These are phyloP conservation scores for Phoenix dactylifera DNA, from an alignment of 176 grass and related monocot species.

Conservation along the genomic window DNA sequence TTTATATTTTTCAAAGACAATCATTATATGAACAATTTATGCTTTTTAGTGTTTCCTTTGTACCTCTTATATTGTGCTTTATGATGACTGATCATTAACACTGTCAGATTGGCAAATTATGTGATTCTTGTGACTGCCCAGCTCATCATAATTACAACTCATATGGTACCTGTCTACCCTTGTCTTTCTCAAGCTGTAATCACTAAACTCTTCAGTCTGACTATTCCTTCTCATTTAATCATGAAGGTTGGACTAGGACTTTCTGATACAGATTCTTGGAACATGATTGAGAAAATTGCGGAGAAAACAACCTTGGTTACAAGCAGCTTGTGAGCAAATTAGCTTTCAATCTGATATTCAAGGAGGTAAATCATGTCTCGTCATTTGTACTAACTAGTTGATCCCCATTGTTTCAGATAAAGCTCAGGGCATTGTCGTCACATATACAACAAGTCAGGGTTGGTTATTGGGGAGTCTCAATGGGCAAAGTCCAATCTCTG, in stretches of 20 bases:
- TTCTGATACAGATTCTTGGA: slow-evolving; percentile 91
- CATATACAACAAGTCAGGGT: slow-evolving; percentile 92
- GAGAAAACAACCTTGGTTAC: slow-evolving; percentile 97
- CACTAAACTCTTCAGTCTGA: slow-evolving; percentile 16
- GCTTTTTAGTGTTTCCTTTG: no score
- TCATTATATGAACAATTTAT: no score
- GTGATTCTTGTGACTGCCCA: slow-evolving; percentile 85
- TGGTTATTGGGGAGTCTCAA: slow-evolving; percentile 82
- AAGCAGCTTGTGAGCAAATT: slow-evolving; percentile 85
- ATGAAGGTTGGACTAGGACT: slow-evolving; percentile 85
- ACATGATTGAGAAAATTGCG: slow-evolving; percentile 98
- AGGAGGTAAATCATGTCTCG: slow-evolving; percentile 17
- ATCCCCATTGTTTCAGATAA: slow-evolving; percentile 55
- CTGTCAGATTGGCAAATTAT: slow-evolving; percentile 74
- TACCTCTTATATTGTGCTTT: slow-evolving; percentile 10
- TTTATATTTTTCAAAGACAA: no score
- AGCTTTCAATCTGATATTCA: slow-evolving; percentile 3
- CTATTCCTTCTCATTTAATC: slow-evolving; percentile 28
- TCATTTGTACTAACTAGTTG: not conserved
- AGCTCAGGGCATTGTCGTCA: slow-evolving; percentile 81
- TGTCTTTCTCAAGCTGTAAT: slow-evolving; percentile 15
- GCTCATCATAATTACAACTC: slow-evolving; percentile 86
- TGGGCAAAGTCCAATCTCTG: slow-evolving; percentile 45
- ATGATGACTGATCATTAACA: slow-evolving; percentile 16
- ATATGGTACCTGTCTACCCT: slow-evolving; percentile 62